These are phyloP conservation scores for Plasmodium knowlesi DNA, from an alignment of 169 alveolate species.

Conservation along the genomic window DNA sequence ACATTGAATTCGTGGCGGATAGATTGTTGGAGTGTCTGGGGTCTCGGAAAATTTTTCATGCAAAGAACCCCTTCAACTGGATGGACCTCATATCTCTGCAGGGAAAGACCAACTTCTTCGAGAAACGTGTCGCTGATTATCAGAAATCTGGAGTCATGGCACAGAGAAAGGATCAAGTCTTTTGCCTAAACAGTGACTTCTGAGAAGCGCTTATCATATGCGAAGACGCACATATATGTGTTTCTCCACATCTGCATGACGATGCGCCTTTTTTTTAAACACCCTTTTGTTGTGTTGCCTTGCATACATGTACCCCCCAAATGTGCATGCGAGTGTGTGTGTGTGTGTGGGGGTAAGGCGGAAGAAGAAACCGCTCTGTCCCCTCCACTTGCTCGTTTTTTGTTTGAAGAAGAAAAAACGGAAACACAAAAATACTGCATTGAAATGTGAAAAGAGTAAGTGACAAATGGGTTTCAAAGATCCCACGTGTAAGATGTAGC, in stretches of 20 bases:
- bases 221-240: not conserved
- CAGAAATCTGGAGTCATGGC: constrained; percentile 97
- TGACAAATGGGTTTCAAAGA: not conserved
- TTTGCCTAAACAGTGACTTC: constrained; percentile 81
- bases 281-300: not conserved
- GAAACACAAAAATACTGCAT: not conserved
- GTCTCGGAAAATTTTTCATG: constrained; percentile 92
- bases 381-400: constrained; percentile 4
- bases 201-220: not conserved
- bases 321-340: not conserved
- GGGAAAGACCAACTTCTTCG: constrained; percentile 99
- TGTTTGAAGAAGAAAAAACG: constrained; percentile 4
- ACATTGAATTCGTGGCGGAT: constrained; percentile 98
- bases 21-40: constrained; percentile 95
- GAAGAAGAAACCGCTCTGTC: too few species aligned
- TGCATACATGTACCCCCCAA: not conserved
- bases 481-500: not conserved
- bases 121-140: constrained; percentile 98
- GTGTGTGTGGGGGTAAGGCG: too few species aligned
- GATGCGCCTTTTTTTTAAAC: not conserved
- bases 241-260: not conserved
- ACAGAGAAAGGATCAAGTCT: constrained; percentile 81
- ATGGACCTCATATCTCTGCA: constrained; percentile 98
- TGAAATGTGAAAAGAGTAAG: not conserved
- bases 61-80: constrained; percentile 98